phyloP scores from a whole-genome alignment of 139 green algal genomes.

The Picochlorum sp. region DNA sequence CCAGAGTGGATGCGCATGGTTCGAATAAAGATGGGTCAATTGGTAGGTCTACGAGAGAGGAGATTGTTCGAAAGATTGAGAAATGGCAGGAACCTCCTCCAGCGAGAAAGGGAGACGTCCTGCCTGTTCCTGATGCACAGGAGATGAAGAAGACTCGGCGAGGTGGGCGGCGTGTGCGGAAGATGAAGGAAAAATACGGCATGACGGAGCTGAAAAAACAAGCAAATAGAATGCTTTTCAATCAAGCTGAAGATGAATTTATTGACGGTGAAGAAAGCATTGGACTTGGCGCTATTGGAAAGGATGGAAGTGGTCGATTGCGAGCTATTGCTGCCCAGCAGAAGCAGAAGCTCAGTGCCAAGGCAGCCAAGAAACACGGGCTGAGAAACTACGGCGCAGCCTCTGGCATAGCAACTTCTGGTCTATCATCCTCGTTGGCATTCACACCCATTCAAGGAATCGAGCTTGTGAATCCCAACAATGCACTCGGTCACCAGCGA shows the following conservation, averaged over 20 bases:
- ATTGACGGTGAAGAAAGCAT: conserved; percentile 82
- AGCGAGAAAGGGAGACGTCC: conserved; percentile 73
- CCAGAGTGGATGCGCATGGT: conserved; percentile 84
- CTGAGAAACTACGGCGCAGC: conserved; percentile 23
- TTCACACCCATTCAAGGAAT: conserved; percentile 97
- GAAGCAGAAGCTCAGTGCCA: conserved; percentile 72
- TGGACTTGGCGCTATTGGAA: conserved; percentile 80
- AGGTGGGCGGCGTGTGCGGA: conserved; percentile 74
- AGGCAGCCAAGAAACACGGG: conserved; percentile 60
- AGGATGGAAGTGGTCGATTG: conserved; percentile 66
- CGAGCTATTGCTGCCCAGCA: conserved; percentile 62
- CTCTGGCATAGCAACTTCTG: conserved; percentile 44
- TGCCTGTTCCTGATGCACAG: conserved; percentile 80
- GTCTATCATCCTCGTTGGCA: conserved; percentile 76
- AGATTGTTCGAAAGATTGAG: conserved; percentile 87
- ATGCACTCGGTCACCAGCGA: conserved; percentile 7
- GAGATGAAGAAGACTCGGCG: conserved; percentile 70
- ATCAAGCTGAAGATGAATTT: conserved; percentile 86
- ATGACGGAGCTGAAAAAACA: conserved; percentile 81
- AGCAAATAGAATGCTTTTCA: conserved; percentile 92
- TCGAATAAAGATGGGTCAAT: conserved; percentile 29
- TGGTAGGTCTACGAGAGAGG: conserved; percentile 46
- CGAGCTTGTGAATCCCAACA: conserved; percentile 75
- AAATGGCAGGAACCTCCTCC: conserved; percentile 98
- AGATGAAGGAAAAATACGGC: conserved; percentile 91